These are phyloP conservation scores for Botryotinia convoluta DNA, from an alignment of 2,329 filamentous ascomycete genomes.

Conservation along the genomic window DNA sequence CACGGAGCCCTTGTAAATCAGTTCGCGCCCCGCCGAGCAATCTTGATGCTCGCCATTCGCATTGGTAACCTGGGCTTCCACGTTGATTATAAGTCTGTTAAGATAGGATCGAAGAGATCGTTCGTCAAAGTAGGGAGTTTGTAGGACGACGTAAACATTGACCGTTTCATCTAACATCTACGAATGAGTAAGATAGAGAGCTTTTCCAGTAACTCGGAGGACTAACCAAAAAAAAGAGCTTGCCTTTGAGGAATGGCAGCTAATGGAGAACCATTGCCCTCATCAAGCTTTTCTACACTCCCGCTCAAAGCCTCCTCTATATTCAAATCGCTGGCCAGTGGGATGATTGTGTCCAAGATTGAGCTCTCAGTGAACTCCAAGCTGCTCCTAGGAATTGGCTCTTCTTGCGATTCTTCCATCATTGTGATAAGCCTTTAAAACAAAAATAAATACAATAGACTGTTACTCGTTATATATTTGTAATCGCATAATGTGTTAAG, in stretches of 20 bases:
- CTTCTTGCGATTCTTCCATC: slow-evolving; percentile 35
- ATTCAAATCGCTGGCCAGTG: slow-evolving; percentile 53
- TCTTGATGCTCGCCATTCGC: slow-evolving; percentile 47
- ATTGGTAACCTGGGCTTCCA: slow-evolving; percentile 66
- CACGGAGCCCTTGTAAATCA: slow-evolving; percentile 57
- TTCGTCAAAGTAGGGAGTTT: slow-evolving; percentile 59
- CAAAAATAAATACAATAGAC: background rate
- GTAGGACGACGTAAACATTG: slow-evolving; percentile 65
- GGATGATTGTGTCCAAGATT: slow-evolving; percentile 59
- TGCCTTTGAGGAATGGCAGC: slow-evolving; percentile 61
- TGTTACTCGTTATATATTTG: slow-evolving; percentile 1
- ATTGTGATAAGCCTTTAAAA: slow-evolving; percentile 22
- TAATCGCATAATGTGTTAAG: background rate
- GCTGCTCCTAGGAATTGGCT: slow-evolving; percentile 39
- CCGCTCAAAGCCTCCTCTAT: slow-evolving; percentile 52
- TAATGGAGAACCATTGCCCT: slow-evolving; percentile 42
- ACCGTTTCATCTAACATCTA: slow-evolving; percentile 68
- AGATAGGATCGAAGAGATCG: slow-evolving; percentile 57
- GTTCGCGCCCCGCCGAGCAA: slow-evolving; percentile 51
- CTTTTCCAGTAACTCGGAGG: slow-evolving; percentile 33
- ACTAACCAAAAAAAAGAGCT: slow-evolving; percentile 69
- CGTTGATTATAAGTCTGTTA: slow-evolving; percentile 59
- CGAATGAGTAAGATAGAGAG: slow-evolving; percentile 48
- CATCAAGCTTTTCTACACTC: slow-evolving; percentile 41
- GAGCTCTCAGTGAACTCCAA: slow-evolving; percentile 56